Evolutionary conservation across 2,329 filamentous ascomycete species (phyloP).

Genomic region (Diaporthe caulivora): DNA sequence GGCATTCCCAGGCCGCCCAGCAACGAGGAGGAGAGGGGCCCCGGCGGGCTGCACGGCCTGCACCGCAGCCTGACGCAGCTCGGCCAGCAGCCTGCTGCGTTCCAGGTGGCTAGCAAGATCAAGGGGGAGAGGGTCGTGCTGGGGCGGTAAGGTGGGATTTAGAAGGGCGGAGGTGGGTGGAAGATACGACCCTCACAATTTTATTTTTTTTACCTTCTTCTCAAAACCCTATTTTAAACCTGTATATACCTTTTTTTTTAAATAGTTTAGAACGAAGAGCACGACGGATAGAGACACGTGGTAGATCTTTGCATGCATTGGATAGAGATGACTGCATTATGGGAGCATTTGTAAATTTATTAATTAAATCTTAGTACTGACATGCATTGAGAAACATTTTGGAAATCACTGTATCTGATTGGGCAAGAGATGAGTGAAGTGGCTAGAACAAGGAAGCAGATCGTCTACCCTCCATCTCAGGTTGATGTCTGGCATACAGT

Average conservation of each 20-base stretch:
- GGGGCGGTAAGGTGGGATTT: background rate
- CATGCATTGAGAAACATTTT: background rate
- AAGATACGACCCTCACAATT: too few relatives aligned
- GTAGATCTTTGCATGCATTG: background rate
- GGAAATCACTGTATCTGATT: background rate
- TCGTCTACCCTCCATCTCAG: too few relatives aligned
- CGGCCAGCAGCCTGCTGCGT: constrained; percentile 21
- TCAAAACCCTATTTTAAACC: background rate
- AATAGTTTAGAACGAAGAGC: background rate
- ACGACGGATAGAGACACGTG: background rate
- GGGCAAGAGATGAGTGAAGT: too few relatives aligned
- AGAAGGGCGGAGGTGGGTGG: background rate
- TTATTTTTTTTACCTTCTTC: background rate
- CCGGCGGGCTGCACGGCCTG: background rate
- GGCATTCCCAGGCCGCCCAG: constrained; percentile 10
- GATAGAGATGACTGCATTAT: constrained; percentile 20
- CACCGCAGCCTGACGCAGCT: constrained; percentile 32
- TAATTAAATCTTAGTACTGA: background rate
- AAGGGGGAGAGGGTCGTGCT: constrained; percentile 32
- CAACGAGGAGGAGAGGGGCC: background rate
- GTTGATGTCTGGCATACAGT: too few relatives aligned
- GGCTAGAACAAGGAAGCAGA: too few relatives aligned
- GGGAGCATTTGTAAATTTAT: constrained; percentile 4
- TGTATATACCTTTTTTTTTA: background rate
- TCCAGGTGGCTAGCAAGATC: constrained; percentile 34